phyloP scores from a whole-genome alignment of 192 early-diverging fungal genomes.

The Gaertneriomyces semiglobifer region DNA sequence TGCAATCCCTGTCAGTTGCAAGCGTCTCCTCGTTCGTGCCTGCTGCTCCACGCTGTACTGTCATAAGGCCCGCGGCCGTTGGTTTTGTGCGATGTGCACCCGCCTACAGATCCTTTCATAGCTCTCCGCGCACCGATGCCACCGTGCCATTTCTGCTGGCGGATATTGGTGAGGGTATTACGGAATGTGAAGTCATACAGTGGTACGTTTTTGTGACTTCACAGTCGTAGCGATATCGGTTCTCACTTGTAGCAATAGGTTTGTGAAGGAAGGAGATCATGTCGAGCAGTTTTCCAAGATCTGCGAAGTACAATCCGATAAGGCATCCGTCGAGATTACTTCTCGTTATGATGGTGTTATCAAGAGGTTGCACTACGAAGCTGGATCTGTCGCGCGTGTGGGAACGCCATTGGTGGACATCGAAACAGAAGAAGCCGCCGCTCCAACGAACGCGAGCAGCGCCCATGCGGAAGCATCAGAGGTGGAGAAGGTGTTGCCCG shows the following conservation, averaged over 20 bases:
- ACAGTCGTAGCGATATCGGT: not conserved
- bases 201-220: conserved; percentile 57
- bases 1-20: no score
- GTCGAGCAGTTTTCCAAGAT: conserved; percentile 92
- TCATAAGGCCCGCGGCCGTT: no score
- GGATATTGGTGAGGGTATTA: conserved; percentile 98
- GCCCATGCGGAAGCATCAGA: conserved; percentile 11
- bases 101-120: conserved; percentile 9
- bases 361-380: conserved; percentile 72
- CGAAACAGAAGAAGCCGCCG: conserved; percentile 45
- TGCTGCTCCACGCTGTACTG: no score
- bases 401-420: conserved; percentile 88
- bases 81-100: not conserved
- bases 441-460: conserved; percentile 4
- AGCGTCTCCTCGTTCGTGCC: no score
- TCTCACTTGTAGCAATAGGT: conserved; percentile 49
- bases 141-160: conserved; percentile 78
- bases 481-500: conserved; percentile 9
- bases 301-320: conserved; percentile 97
- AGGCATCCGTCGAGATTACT: conserved; percentile 98
- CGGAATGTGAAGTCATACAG: conserved; percentile 95
- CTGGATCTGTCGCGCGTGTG: conserved; percentile 88
- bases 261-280: conserved; percentile 85
- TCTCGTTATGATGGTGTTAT: conserved; percentile 89
- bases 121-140: not conserved